phyloP scores from a whole-genome alignment of 2,329 filamentous ascomycete genomes.

The Paradendryphiella salina region DNA sequence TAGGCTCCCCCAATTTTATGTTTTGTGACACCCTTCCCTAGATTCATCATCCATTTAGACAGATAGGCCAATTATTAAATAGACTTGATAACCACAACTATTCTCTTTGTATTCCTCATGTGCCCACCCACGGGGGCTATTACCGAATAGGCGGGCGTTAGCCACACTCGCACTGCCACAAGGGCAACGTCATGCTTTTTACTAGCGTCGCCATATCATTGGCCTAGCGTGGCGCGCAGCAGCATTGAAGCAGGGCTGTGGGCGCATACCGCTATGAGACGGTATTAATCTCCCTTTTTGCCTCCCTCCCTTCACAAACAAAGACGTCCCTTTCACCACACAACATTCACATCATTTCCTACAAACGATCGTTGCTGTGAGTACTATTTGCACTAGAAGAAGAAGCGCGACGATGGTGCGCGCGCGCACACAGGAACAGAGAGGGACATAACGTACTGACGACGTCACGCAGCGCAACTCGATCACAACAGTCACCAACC shows the following conservation, averaged over 20 bases:
- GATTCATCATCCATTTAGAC: background rate
- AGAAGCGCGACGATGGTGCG: no score
- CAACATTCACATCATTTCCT: background rate
- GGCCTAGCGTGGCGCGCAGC: conserved; percentile 19
- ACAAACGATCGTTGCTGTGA: background rate
- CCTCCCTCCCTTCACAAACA: background rate
- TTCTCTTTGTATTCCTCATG: background rate
- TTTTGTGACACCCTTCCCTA: conserved; percentile 8
- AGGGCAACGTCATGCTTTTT: conserved; percentile 28
- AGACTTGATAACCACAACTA: background rate
- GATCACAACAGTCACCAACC: no score
- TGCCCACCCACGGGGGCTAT: background rate
- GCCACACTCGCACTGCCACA: conserved; percentile 25
- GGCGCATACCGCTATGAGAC: conserved; percentile 5
- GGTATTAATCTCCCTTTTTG: conserved; percentile 15
- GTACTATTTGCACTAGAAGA: background rate
- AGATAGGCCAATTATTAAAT: background rate
- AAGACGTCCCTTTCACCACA: background rate
- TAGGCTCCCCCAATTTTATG: conserved; percentile 2
- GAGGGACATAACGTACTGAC: no score
- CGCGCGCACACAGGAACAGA: no score
- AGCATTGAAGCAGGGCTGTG: conserved; percentile 24
- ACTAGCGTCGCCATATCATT: conserved; percentile 17
- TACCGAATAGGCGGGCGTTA: background rate
- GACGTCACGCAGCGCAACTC: no score